Evolutionary conservation across 2,329 filamentous ascomycete species (phyloP), one percentile per base, ranked within the genome.

Genomic region (Neofusicoccum cordaticola): DNA sequence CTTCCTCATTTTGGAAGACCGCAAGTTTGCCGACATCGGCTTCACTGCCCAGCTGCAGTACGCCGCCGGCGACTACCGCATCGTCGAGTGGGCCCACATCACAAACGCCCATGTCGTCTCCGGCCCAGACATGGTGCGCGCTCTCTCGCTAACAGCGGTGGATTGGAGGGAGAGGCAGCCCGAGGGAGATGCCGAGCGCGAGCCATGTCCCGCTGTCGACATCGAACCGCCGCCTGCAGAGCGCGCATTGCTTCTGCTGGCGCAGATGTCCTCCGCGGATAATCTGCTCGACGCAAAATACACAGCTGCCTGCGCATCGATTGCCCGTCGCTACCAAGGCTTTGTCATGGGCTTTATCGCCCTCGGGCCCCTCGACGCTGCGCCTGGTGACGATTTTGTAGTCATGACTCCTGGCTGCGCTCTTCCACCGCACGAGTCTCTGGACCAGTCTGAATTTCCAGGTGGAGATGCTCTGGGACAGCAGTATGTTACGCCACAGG

Each of bases 311-410:
- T 52, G 50, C 50, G 35, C 19, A 0, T n/a, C 8, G n/a, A 52
- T 52, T n/a, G 50, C 50, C 5, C 50, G 50, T n/a, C 50, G n/a
- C 13, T 27, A 17, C 12, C 50, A 12, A 4, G 50, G 6, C 4
- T 52, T 52, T 17, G 50, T 52, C 50, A 52, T 52, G 50, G 50
- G 50, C 50, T 52, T 52, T 31, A 52, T 52, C 17, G 50, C 50
- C 1, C 9, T 52, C 1, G 31, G 6, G 2, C 50, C 50, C 12
- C 50, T 52, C 6, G 35, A 52, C 31, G 12, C 6, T 11, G 13
- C 7, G 31, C 50, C 50, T 1, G 31, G 35, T 8, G 50, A 52
- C 15, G 50, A 52, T 19, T 52, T 52, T 35, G 50, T 52, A 2
- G 50, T 52, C 7, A 52, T 52, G 50, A 52, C 50, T n/a, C 50